A percentile compares a stretch with the other conserved stretches of the same genome.
These are phyloP conservation scores for Colletotrichum liaoningense DNA, from an alignment of 2,329 filamentous ascomycete genomes.

Conservation along the genomic window DNA sequence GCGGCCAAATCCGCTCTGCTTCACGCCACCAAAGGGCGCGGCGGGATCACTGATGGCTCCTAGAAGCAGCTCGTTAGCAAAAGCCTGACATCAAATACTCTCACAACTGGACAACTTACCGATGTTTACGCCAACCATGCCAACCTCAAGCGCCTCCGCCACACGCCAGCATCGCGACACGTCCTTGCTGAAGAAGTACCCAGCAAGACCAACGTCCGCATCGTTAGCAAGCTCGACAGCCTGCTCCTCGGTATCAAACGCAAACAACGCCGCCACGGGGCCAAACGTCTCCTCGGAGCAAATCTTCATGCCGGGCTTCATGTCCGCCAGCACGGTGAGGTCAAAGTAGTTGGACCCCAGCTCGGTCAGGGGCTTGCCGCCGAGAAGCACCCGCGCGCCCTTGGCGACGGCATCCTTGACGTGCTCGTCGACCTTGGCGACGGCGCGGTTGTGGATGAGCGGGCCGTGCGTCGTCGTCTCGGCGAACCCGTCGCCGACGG, in stretches of 20 bases:
- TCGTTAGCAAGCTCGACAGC: conserved; percentile 58
- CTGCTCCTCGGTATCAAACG: conserved; percentile 56
- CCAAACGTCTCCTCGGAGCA: conserved; percentile 62
- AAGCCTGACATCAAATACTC: fast-evolving
- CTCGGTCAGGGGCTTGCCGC: conserved; percentile 59
- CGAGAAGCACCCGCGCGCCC: conserved; percentile 73
- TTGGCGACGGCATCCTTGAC: conserved; percentile 76
- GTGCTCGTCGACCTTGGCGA: conserved; percentile 78
- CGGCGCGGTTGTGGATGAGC: conserved; percentile 75
- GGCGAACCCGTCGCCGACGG: conserved; percentile 77
- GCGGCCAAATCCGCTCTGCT: conserved; percentile 60
- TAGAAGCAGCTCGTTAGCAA: not conserved
- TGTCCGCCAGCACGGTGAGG: conserved; percentile 57
- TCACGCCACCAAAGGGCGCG: conserved; percentile 59
- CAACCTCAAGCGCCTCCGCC: conserved; percentile 69
- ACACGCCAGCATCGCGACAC: conserved; percentile 61
- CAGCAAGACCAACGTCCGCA: conserved; percentile 70
- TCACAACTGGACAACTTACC: conserved; percentile 44
- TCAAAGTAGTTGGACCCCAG: conserved; percentile 57
- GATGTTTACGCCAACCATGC: conserved; percentile 67
- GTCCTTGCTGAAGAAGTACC: conserved; percentile 71
- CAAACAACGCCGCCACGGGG: conserved; percentile 55
- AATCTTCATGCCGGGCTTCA: conserved; percentile 54
- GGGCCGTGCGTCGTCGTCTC: conserved; percentile 80
- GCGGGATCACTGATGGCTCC: conserved; percentile 49